Percentiles rank a stretch among this genome's conserved stretches.
Evolutionary conservation across 225 moss, liverwort and hornwort genomes (phyloP).

Genomic region (Lunularia cruciata): DNA sequence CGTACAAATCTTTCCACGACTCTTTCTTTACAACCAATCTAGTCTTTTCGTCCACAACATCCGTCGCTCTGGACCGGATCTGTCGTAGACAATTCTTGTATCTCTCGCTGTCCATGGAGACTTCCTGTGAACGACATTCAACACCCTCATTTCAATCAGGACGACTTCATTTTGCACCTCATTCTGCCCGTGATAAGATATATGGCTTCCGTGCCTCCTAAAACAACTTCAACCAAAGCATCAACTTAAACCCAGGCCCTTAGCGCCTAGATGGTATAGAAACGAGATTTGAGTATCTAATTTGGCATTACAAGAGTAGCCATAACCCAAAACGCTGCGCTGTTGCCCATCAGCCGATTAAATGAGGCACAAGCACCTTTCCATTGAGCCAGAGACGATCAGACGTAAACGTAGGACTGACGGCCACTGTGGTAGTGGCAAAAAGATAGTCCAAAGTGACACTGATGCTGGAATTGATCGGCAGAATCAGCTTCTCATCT

Average conservation of each 20-base stretch:
- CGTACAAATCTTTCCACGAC: slow-evolving; percentile 62
- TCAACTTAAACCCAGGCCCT: too few species aligned
- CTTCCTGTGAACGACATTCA: slow-evolving; percentile 61
- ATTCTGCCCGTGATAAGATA: too few species aligned
- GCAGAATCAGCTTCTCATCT: slow-evolving; percentile 89
- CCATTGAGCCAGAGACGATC: slow-evolving; percentile 99
- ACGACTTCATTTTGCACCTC: too few species aligned
- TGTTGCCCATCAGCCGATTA: too few species aligned
- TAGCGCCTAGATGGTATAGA: too few species aligned
- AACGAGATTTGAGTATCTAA: too few species aligned
- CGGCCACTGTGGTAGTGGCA: slow-evolving; percentile 90
- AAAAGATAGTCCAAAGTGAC: slow-evolving; percentile 89
- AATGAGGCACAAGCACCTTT: slow-evolving; percentile 50
- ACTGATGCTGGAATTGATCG: slow-evolving; percentile 94
- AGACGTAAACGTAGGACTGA: slow-evolving; percentile 66
- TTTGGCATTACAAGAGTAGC: too few species aligned
- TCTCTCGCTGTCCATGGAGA: slow-evolving; percentile 84
- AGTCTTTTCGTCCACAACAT: slow-evolving; percentile 70
- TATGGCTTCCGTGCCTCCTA: too few species aligned
- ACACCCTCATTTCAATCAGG: neutral
- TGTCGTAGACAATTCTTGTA: slow-evolving; percentile 87
- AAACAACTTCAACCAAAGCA: too few species aligned
- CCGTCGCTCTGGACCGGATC: slow-evolving; percentile 83
- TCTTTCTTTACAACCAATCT: slow-evolving; percentile 65
- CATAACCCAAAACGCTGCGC: too few species aligned